Evolutionary conservation across 768 basidiomycete genomes (phyloP).

Genomic region (Galerina sulciceps): DNA sequence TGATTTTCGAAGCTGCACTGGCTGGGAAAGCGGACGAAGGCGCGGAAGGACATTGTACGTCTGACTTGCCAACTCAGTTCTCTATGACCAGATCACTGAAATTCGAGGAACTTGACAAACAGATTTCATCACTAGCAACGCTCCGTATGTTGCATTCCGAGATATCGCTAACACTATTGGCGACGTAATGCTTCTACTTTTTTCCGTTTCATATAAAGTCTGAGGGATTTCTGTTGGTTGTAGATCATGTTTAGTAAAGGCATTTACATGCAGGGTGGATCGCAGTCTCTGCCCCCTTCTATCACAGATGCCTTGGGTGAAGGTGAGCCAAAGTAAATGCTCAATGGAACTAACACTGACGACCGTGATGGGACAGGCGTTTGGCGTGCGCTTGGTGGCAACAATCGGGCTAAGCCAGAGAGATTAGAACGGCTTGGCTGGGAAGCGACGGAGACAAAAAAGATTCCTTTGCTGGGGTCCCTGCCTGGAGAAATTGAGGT

Average conservation of each 20-base stretch:
- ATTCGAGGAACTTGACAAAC: neutral
- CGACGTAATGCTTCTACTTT: conserved; percentile 29
- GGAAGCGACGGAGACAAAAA: conserved; percentile 29
- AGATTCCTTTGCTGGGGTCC: conserved; percentile 17
- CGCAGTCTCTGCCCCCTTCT: conserved; percentile 33
- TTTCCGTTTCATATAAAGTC: neutral
- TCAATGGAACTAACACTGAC: neutral
- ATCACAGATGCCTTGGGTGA: conserved; percentile 9
- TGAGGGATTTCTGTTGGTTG: neutral
- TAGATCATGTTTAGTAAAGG: conserved; percentile 37
- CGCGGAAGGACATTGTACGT: conserved; percentile 40
- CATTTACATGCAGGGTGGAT: conserved; percentile 32
- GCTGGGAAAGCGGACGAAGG: conserved; percentile 47
- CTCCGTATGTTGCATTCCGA: conserved; percentile 28
- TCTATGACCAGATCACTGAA: neutral
- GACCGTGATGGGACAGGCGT: neutral
- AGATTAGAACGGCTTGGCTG: conserved; percentile 34
- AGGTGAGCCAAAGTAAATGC: neutral
- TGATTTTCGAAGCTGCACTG: conserved; percentile 41
- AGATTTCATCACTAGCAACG: conserved; percentile 39
- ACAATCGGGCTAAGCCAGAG: neutral
- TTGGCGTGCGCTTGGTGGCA: neutral
- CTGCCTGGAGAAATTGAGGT: conserved; percentile 19
- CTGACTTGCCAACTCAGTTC: conserved; percentile 2
- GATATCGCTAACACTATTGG: conserved; percentile 38